Conservation (phyloP, 2,329 filamentous ascomycete species). For the Fusarium tanahbumbuense region DNA sequence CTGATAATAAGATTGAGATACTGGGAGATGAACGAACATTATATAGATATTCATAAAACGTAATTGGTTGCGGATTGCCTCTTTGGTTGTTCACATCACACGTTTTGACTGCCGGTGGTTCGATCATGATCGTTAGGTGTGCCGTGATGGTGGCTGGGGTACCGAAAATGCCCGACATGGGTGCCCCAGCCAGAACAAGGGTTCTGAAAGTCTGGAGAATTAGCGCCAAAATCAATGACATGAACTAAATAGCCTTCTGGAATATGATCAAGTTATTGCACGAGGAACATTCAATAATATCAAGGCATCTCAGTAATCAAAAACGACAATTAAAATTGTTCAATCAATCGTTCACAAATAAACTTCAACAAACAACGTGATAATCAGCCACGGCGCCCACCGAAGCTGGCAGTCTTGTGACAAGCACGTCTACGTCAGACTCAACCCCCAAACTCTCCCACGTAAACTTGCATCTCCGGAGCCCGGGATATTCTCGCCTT, state of each 20-base stretch:
- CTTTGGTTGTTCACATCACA: constrained; percentile 15
- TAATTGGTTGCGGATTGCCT: constrained; percentile 5
- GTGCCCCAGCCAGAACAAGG: constrained; percentile 5
- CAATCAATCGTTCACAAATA: background rate
- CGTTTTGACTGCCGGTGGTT: constrained; percentile 40
- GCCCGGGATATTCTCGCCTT: constrained; percentile 41
- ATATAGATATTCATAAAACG: constrained; percentile 25
- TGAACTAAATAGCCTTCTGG: background rate
- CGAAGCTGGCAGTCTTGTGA: constrained; percentile 22
- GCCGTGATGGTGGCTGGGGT: constrained; percentile 18
- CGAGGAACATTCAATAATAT: too few relatives aligned
- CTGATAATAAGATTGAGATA: background rate
- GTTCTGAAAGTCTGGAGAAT: constrained; percentile 5
- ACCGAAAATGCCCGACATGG: too few relatives aligned
- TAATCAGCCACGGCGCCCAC: constrained; percentile 25
- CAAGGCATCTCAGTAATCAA: too few relatives aligned
- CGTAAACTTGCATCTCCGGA: constrained; percentile 3
- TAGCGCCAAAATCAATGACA: constrained; percentile 1
- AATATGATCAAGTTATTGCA: background rate
- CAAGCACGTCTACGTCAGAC: constrained; percentile 22
- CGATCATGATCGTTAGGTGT: constrained; percentile 38
- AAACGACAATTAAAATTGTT: background rate
- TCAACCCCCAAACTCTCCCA: constrained; percentile 3
- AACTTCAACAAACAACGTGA: constrained; percentile 21
- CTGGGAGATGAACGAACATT: background rate